Evolutionary conservation across 2,329 filamentous ascomycete genomes (phyloP).

Genomic region (Colletotrichum graminicola): DNA sequence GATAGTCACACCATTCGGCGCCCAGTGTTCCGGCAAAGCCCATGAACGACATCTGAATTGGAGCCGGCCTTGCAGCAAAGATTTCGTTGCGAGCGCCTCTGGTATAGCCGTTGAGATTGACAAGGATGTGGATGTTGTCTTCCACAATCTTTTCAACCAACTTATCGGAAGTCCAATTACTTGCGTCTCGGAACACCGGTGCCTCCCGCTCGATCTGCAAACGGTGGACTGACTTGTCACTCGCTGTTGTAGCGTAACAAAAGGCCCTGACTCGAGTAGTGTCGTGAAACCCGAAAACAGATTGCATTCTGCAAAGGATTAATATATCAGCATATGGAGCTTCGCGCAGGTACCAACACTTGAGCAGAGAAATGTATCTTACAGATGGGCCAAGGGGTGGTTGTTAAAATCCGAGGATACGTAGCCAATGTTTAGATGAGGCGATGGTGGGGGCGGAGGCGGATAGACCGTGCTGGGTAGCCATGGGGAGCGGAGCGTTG

Average conservation of each 20-base stretch:
- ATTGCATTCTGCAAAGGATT: conserved; percentile 79
- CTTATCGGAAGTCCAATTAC: conserved; percentile 85
- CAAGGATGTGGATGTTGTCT: conserved; percentile 92
- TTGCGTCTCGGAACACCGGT: conserved; percentile 90
- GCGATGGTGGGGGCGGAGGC: conserved; percentile 85
- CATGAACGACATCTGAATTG: conserved; percentile 99
- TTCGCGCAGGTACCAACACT: background rate
- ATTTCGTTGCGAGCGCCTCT: conserved; percentile 97
- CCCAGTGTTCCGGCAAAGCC: conserved; percentile 96
- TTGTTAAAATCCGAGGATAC: conserved; percentile 99
- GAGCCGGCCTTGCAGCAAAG: conserved; percentile 92
- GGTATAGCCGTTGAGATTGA: conserved; percentile 99
- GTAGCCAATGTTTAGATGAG: conserved; percentile 92
- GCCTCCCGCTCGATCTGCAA: conserved; percentile 94
- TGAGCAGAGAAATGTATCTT: conserved; percentile 48
- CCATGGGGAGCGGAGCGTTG: conserved; percentile 89
- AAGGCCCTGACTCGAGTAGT: conserved; percentile 80
- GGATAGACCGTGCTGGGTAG: conserved; percentile 83
- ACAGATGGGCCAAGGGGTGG: conserved; percentile 92
- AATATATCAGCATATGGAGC: conserved; percentile 21
- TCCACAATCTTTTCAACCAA: conserved; percentile 87
- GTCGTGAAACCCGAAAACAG: conserved; percentile 93
- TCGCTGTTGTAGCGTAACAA: conserved; percentile 94
- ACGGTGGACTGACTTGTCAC: conserved; percentile 89
- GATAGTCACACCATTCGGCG: conserved; percentile 98